Base-by-base conservation (phyloP, 2,329 filamentous ascomycete species). In the Rachicladosporium sp. region DNA sequence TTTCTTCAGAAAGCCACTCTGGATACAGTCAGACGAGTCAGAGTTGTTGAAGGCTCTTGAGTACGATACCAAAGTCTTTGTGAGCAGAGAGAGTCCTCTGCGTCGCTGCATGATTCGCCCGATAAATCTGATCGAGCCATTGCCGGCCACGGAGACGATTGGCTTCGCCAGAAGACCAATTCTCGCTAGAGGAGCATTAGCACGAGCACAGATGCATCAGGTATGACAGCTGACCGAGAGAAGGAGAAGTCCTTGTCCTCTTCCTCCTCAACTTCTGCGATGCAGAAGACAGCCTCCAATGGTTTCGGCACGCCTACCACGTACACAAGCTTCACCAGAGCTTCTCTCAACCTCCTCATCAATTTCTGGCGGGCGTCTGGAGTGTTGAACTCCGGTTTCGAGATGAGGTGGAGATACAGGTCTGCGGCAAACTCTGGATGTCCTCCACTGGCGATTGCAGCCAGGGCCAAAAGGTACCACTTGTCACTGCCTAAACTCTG, bases 291-390 rank as follows among this genome's bases (percentile, higher is more conserved):
- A 1, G 73, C 69, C 48, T 78, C 74, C 4, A 80, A 56, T 6
- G 75, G 74, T 50, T 77, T 79, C 55, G 73, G 76, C 1, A 80
- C 73, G 1, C 77, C 77, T 10, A 77, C 65, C 2, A 80, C 47
- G 4, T 64, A 61, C 7, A 75, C 63, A n/a, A 66, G 58, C 56
- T 80, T 79, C 42, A 81, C 55, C 9, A 80, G 60, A 0, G 67
- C 68, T 55, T 80, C 77, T 33, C 76, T 67, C 2, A 76, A 48
- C 2, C 71, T 59, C 2, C 67, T 65, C 40, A 75, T 59, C 6
- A 76, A 59, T 0, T 53, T 54, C 49, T 73, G 58, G 9, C 73
- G 64, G 10, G 66, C 54, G 1, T 57, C 59, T 0, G 67, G 45
- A 1, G 63, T 67, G 1, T 58, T 48, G 48, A 65, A 69, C 31